Percentiles rank a stretch among this genome's conserved stretches.
Evolutionary conservation across 805 yeast genomes (phyloP).

Genomic region (Isabelozyma gotoi): DNA sequence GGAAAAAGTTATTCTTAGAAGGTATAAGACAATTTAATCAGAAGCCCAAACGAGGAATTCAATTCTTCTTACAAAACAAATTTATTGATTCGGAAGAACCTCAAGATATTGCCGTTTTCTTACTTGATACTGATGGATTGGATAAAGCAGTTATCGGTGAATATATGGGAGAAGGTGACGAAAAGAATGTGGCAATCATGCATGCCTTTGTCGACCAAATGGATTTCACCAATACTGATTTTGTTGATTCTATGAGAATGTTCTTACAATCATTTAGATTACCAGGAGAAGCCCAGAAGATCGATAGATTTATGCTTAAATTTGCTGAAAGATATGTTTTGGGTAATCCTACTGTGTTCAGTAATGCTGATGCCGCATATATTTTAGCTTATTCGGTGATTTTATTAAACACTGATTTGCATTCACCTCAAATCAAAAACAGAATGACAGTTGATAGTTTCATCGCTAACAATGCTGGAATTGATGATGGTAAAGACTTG

Average conservation of each 20-base stretch:
- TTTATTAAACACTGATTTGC: constrained; percentile 92
- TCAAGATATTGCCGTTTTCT: constrained; percentile 67
- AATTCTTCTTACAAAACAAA: constrained; percentile 56
- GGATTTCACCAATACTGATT: constrained; percentile 67
- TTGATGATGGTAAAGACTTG: constrained; percentile 85
- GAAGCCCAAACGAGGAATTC: constrained; percentile 81
- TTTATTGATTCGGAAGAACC: constrained; percentile 67
- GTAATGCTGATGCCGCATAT: constrained; percentile 93
- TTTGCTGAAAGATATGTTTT: constrained; percentile 90
- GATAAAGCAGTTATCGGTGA: constrained; percentile 89
- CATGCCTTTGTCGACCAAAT: constrained; percentile 89
- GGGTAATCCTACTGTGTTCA: constrained; percentile 84
- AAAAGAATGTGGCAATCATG: constrained; percentile 76
- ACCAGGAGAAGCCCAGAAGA: constrained; percentile 98
- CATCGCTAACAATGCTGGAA: constrained; percentile 82
- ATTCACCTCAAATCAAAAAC: constrained; percentile 79
- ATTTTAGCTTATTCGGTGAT: constrained; percentile 89
- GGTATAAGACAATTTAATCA: constrained; percentile 79
- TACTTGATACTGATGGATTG: constrained; percentile 68
- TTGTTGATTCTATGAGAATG: constrained; percentile 82
- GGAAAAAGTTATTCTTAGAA: constrained; percentile 78
- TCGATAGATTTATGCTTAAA: constrained; percentile 93
- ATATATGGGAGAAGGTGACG: constrained; percentile 85
- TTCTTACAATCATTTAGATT: constrained; percentile 87
- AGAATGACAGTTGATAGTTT: constrained; percentile 90